Evolutionary conservation across 106 monocot genomes (phyloP).

Genomic region (Acanthochlamys bracteata): DNA sequence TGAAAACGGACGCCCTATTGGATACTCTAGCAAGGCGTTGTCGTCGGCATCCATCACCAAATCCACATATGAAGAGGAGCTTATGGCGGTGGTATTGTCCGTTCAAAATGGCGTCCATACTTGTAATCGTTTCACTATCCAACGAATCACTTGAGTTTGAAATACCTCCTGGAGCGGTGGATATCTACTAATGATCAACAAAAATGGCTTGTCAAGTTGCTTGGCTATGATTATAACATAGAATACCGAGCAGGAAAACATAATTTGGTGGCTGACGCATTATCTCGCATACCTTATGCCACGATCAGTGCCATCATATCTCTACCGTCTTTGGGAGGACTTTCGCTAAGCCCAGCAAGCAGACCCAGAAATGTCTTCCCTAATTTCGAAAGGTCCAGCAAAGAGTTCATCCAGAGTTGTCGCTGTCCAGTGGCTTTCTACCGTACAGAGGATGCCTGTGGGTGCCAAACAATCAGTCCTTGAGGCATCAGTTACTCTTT

Average conservation of each 20-base stretch:
- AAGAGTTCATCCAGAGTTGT: too few relatives aligned
- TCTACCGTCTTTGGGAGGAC: not conserved
- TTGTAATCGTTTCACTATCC: not conserved
- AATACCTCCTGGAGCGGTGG: too few relatives aligned
- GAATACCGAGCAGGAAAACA: not conserved
- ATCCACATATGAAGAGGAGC: too few relatives aligned
- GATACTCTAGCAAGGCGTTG: not conserved
- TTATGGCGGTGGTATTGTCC: too few relatives aligned
- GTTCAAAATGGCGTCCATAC: too few relatives aligned
- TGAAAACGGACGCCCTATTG: not conserved
- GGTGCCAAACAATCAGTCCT: not conserved
- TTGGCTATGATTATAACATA: not conserved
- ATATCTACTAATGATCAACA: not conserved
- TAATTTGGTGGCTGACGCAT: not conserved
- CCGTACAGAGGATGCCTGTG: too few relatives aligned
- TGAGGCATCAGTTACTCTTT: not conserved
- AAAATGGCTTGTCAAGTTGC: not conserved
- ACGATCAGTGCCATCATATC: too few relatives aligned
- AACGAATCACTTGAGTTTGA: not conserved
- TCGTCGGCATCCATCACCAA: too few relatives aligned
- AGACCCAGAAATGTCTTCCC: too few relatives aligned
- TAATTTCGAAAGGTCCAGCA: too few relatives aligned
- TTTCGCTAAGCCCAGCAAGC: too few relatives aligned
- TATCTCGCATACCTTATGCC: not conserved
- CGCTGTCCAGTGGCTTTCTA: too few relatives aligned